Conservation (phyloP, 148 eudicot species). For the Diospyros kaki region DNA sequence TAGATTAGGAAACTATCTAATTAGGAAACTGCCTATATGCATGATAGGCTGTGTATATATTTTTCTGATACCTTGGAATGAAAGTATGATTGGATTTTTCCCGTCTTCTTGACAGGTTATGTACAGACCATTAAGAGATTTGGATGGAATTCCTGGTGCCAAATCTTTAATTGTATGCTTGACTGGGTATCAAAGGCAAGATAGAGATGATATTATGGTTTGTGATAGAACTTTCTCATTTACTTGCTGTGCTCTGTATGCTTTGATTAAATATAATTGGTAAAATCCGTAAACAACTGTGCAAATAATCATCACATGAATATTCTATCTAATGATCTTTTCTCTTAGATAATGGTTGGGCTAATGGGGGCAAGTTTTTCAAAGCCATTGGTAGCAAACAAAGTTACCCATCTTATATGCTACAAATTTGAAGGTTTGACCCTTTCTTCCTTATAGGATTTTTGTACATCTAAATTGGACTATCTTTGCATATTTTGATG, state of each 20-base stretch:
- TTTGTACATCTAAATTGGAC: too few relatives aligned
- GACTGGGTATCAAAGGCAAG: constrained; percentile 80
- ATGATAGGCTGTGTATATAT: too few relatives aligned
- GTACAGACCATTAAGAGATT: constrained; percentile 67
- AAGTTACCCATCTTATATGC: constrained; percentile 93
- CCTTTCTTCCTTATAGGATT: background rate
- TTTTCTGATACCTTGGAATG: too few relatives aligned
- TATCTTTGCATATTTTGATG: too few relatives aligned
- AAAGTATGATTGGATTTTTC: too few relatives aligned
- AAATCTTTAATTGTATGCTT: constrained; percentile 60
- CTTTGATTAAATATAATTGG: background rate
- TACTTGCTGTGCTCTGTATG: background rate
- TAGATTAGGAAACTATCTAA: too few relatives aligned
- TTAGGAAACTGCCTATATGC: too few relatives aligned
- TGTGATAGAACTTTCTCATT: background rate
- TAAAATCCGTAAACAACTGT: too few relatives aligned
- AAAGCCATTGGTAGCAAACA: constrained; percentile 71
- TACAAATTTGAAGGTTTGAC: constrained; percentile 73
- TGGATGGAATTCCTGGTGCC: constrained; percentile 83
- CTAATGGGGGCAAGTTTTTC: constrained; percentile 85
- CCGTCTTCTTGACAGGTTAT: constrained; percentile 38
- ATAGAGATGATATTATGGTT: constrained; percentile 88
- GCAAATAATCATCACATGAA: too few relatives aligned
- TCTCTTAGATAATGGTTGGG: constrained; percentile 54
- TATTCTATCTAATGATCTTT: background rate